A percentile compares a stretch with the other conserved stretches of the same genome.
phyloP scores from a whole-genome alignment of 108 stramenopile species.

The Phaeodactylum tricornutum region DNA sequence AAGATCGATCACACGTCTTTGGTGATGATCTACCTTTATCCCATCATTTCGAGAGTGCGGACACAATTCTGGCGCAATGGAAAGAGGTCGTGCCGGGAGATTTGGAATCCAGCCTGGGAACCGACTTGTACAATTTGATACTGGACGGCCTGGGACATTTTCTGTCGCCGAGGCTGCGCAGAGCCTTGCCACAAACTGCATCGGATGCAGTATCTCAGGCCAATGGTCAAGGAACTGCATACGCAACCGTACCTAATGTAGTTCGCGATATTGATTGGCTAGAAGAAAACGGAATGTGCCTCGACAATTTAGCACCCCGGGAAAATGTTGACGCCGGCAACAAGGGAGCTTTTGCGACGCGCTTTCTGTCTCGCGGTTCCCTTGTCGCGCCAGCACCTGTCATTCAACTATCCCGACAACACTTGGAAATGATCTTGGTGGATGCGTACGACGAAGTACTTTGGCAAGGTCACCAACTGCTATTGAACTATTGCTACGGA shows the following conservation, averaged over 20 bases:
- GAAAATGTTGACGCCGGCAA: conserved; percentile 31
- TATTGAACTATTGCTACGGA: conserved; percentile 42
- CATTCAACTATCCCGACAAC: conserved; percentile 23
- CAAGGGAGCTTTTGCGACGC: conserved; percentile 62
- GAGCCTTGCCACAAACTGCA: too few species aligned
- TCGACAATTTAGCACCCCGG: conserved; percentile 41
- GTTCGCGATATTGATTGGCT: conserved; percentile 31
- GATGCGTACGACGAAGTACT: neutral
- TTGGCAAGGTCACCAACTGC: conserved; percentile 14
- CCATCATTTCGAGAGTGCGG: too few species aligned
- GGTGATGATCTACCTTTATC: too few species aligned
- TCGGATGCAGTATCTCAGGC: too few species aligned
- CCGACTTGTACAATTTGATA: too few species aligned
- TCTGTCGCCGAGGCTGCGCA: too few species aligned
- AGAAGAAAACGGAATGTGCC: conserved; percentile 39
- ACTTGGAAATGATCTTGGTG: conserved; percentile 19
- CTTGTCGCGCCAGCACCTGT: conserved; percentile 60
- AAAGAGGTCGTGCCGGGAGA: too few species aligned
- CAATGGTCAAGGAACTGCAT: too few species aligned
- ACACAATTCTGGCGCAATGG: too few species aligned
- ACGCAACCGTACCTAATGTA: conserved; percentile 10
- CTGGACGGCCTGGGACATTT: too few species aligned
- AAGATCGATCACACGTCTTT: too few species aligned
- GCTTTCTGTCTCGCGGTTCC: conserved; percentile 26
- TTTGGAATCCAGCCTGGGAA: too few species aligned